Conservation (phyloP, 202 grass and related monocot genomes). For the Brachypodium distachyon region DNA sequence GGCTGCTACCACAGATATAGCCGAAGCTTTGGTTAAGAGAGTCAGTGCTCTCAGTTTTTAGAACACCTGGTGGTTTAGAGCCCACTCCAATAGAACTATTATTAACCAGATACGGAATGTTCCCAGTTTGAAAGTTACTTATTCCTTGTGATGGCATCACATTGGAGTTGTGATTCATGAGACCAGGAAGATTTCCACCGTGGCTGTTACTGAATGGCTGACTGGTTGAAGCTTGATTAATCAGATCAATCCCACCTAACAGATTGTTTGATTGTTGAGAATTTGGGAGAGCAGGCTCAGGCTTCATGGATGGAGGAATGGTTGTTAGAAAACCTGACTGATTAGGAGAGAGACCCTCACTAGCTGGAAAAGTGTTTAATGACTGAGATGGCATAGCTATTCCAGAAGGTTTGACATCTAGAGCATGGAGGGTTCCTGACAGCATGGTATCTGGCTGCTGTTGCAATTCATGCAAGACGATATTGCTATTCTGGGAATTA, state of each 20-base stretch:
- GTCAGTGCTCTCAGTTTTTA: conserved; percentile 38
- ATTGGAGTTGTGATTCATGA: conserved; percentile 35
- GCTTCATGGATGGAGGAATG: conserved; percentile 42
- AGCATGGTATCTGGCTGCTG: conserved; percentile 34
- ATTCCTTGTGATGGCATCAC: conserved; percentile 30
- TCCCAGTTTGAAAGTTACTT: conserved; percentile 42
- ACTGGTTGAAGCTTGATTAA: conserved; percentile 45
- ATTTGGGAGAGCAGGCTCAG: conserved; percentile 16
- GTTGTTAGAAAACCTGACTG: conserved; percentile 36
- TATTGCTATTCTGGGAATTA: conserved; percentile 47
- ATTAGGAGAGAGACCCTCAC: conserved; percentile 41
- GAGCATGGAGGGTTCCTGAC: conserved; percentile 35
- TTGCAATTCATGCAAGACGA: conserved; percentile 59
- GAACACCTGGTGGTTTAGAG: conserved; percentile 29
- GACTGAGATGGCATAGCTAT: conserved; percentile 64
- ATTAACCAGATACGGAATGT: conserved; percentile 28
- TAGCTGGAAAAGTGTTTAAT: conserved; percentile 44
- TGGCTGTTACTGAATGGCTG: conserved; percentile 36
- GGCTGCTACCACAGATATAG: conserved; percentile 18
- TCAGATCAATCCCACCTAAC: conserved; percentile 39
- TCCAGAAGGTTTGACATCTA: conserved; percentile 85
- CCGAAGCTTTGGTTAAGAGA: conserved; percentile 30
- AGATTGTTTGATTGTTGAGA: conserved; percentile 33
- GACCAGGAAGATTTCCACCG: conserved; percentile 38
- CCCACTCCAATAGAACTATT: conserved; percentile 34